phyloP scores from a whole-genome alignment of 1,284 basidiomycete species.

The Irpex lacteus region DNA sequence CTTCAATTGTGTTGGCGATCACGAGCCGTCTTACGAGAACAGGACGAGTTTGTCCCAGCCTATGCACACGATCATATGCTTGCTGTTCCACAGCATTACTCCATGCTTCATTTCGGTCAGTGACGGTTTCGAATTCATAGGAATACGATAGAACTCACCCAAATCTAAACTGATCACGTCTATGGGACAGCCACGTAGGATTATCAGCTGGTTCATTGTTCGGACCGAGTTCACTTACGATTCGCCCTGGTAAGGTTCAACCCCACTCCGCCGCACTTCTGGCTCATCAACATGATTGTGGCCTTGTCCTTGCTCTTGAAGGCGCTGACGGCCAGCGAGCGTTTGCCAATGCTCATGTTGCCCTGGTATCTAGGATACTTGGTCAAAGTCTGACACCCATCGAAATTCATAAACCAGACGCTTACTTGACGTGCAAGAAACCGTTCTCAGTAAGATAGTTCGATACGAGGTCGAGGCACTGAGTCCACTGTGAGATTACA shows the following conservation, averaged over 20 bases:
- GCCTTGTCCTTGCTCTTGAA: constrained; percentile 59
- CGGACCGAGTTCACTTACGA: constrained; percentile 30
- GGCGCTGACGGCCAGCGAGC: constrained; percentile 47
- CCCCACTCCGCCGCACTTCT: constrained; percentile 62
- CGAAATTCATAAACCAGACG: constrained; percentile 8
- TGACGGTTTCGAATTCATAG: background rate
- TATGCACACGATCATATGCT: constrained; percentile 61
- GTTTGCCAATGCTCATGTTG: constrained; percentile 49
- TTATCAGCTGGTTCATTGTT: constrained; percentile 8
- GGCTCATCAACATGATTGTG: constrained; percentile 53
- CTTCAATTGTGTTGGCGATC: constrained; percentile 55
- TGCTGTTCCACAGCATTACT: constrained; percentile 56
- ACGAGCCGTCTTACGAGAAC: constrained; percentile 62
- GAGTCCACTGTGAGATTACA: constrained; percentile 62
- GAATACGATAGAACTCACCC: constrained; percentile 21
- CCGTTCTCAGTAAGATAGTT: constrained; percentile 48
- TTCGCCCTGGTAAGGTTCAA: constrained; percentile 59
- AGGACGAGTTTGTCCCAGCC: constrained; percentile 57
- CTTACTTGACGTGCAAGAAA: constrained; percentile 51
- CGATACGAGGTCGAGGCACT: constrained; percentile 51
- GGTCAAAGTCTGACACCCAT: background rate
- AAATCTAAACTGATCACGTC: constrained; percentile 59
- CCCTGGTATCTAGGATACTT: constrained; percentile 47
- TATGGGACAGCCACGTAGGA: constrained; percentile 6
- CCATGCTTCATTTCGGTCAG: constrained; percentile 32